A percentile compares a stretch with the other conserved stretches of the same genome.
These are phyloP conservation scores for Mycena rosella DNA, from an alignment of 768 basidiomycete species.

Conservation along the genomic window DNA sequence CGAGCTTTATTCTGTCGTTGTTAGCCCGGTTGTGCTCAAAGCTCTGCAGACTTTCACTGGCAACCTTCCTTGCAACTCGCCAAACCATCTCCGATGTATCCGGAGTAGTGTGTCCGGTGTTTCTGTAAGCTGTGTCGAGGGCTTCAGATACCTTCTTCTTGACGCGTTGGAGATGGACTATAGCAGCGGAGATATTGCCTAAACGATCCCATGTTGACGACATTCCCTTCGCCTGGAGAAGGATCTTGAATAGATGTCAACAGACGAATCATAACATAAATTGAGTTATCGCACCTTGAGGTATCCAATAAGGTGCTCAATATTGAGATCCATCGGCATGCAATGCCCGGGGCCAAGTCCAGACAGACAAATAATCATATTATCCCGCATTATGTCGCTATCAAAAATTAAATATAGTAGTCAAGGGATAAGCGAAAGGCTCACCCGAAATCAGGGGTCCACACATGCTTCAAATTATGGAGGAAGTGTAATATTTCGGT, in stretches of 20 bases:
- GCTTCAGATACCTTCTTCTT: conserved; percentile 42
- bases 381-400: conserved; percentile 10
- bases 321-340: conserved; percentile 35
- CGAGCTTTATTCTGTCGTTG: neutral
- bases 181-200: conserved; percentile 46
- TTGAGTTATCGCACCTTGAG: conserved; percentile 46
- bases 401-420: neutral
- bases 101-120: conserved; percentile 10
- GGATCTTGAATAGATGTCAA: conserved; percentile 16
- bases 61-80: neutral
- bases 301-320: conserved; percentile 51
- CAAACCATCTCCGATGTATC: conserved; percentile 7
- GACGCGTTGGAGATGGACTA: conserved; percentile 44
- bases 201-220: conserved; percentile 48
- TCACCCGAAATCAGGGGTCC: conserved; percentile 46
- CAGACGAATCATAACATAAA: conserved; percentile 32
- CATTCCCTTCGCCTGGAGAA: conserved; percentile 45
- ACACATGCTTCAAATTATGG: conserved; percentile 43
- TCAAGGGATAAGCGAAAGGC: too few relatives aligned
- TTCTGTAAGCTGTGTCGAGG: neutral
- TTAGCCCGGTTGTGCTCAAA: neutral
- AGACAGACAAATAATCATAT: neutral
- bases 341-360: neutral
- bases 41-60: neutral
- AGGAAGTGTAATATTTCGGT: conserved; percentile 8